These are phyloP conservation scores for Canna indica DNA, from an alignment of 176 grass and related monocot genomes.

Conservation along the genomic window DNA sequence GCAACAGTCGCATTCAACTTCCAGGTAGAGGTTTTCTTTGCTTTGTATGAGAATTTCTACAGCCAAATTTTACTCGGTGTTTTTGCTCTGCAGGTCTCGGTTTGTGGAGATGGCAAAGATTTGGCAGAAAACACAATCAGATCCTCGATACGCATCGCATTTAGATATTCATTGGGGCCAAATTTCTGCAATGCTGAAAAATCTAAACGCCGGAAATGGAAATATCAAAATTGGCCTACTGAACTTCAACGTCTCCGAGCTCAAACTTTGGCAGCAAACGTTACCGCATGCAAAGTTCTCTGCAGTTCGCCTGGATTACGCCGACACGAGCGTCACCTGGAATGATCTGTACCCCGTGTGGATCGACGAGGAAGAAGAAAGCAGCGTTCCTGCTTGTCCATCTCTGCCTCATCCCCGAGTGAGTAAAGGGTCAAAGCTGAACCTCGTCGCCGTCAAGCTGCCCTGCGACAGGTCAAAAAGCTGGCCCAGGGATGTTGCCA, in stretches of 20 bases:
- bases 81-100: neutral
- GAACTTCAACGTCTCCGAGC: slow-evolving; percentile 2
- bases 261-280: neutral
- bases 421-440: neutral
- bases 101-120: neutral
- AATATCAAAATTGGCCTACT: neutral
- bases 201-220: neutral
- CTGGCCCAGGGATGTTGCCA: neutral
- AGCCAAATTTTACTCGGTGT: too few species aligned
- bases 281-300: neutral
- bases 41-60: neutral
- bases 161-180: neutral
- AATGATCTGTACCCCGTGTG: neutral
- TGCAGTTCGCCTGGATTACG: neutral
- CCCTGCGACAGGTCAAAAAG: neutral
- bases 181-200: neutral
- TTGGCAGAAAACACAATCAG: neutral
- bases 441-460: slow-evolving; percentile 6
- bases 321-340: neutral
- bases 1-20: neutral
- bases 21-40: neutral
- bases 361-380: slow-evolving; percentile 1
- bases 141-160: neutral
- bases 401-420: neutral
- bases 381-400: neutral